A percentile compares a stretch with the other conserved stretches of the same genome.
phyloP scores from a whole-genome alignment of 805 yeast genomes.

The Wickerhamomyces chaumierensis region DNA sequence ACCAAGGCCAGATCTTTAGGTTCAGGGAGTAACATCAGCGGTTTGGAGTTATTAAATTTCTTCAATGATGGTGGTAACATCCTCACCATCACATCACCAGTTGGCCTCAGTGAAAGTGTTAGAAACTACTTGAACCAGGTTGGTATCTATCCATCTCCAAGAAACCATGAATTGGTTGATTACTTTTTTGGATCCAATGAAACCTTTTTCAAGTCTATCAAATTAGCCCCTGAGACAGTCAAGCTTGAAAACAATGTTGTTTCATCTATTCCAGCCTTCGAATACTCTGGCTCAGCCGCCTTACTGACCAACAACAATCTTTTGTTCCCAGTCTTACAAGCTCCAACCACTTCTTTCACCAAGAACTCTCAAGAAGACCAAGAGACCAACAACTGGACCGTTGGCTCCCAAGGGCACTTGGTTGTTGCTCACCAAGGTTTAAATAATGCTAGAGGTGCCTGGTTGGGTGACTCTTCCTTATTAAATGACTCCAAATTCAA shows the following conservation, averaged over 20 bases:
- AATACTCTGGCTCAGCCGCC: slow-evolving; percentile 52
- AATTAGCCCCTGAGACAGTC: slow-evolving; percentile 6
- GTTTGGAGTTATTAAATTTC: slow-evolving; percentile 45
- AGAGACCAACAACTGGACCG: slow-evolving; percentile 54
- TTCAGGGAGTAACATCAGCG: slow-evolving; percentile 23
- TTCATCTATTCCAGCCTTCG: slow-evolving; percentile 14
- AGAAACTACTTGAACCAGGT: slow-evolving; percentile 63
- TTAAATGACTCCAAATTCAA: slow-evolving; percentile 28
- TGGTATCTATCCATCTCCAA: slow-evolving; percentile 80
- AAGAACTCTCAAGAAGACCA: slow-evolving; percentile 32
- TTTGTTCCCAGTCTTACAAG: slow-evolving; percentile 58
- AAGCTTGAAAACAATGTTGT: slow-evolving; percentile 13
- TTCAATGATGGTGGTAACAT: slow-evolving; percentile 65
- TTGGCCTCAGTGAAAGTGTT: slow-evolving; percentile 45
- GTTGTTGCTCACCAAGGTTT: slow-evolving; percentile 73
- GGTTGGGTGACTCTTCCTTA: slow-evolving; percentile 67
- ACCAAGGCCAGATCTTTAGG: slow-evolving; percentile 35
- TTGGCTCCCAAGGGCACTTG: slow-evolving; percentile 69
- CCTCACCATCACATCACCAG: slow-evolving; percentile 45
- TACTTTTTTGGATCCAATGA: slow-evolving; percentile 36
- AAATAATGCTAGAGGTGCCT: slow-evolving; percentile 63
- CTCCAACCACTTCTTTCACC: slow-evolving; percentile 56
- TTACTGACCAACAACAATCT: slow-evolving; percentile 57
- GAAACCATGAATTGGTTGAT: slow-evolving; percentile 51
- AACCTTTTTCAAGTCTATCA: slow-evolving; percentile 12